Evolutionary conservation across 345 rosid species (phyloP).

Genomic region (Clarkia xantiana): DNA sequence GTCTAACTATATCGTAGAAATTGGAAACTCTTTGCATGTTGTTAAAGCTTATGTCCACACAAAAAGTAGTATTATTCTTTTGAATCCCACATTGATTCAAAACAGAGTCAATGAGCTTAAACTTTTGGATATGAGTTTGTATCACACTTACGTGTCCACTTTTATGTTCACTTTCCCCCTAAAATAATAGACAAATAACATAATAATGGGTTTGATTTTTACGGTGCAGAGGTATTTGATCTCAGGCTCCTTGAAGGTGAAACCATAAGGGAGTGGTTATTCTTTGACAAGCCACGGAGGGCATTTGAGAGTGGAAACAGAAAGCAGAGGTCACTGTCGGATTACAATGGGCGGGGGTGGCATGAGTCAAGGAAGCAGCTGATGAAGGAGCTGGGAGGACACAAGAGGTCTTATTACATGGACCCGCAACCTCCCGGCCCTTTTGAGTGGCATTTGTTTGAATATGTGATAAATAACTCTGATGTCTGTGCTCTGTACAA

Average conservation of each 20-base stretch:
- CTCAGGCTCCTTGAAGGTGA: constrained; percentile 51
- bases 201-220: neutral
- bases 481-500: constrained; percentile 53
- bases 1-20: too few species aligned
- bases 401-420: constrained; percentile 83
- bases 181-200: too few species aligned
- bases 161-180: too few species aligned
- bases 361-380: constrained; percentile 83
- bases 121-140: too few species aligned
- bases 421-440: constrained; percentile 73
- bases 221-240: constrained; percentile 56
- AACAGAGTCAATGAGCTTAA: too few species aligned
- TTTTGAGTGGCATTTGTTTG: constrained; percentile 75
- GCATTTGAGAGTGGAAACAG: constrained; percentile 86
- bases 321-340: constrained; percentile 88
- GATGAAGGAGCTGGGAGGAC: constrained; percentile 67
- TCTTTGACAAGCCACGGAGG: constrained; percentile 77
- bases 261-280: constrained; percentile 73
- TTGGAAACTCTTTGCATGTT: too few species aligned
- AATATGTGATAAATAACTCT: constrained; percentile 40
- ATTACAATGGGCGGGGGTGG: constrained; percentile 80
- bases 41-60: too few species aligned
- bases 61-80: too few species aligned
- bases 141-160: too few species aligned
- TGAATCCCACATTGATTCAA: too few species aligned